phyloP scores from a whole-genome alignment of 2,329 filamentous ascomycete species.

The Nemania sp. region DNA sequence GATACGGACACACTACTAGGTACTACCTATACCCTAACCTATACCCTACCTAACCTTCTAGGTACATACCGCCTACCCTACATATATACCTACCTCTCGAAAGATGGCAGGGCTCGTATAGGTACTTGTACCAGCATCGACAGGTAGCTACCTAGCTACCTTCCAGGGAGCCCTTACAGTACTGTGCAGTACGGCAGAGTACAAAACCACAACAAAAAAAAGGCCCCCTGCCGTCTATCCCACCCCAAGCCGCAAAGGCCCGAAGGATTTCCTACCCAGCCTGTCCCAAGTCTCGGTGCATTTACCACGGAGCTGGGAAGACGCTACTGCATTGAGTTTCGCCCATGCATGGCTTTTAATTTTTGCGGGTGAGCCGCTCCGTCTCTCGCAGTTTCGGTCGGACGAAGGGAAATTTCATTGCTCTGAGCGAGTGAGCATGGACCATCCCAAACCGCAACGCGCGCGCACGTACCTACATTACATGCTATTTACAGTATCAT shows the following conservation, averaged over 20 bases:
- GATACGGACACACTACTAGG: not conserved
- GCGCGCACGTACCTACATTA: not conserved
- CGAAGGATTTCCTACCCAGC: slow-evolving; percentile 33
- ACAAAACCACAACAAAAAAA: not conserved
- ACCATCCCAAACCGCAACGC: not conserved
- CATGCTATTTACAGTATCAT: not conserved
- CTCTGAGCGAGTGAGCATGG: not conserved
- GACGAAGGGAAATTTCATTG: not conserved
- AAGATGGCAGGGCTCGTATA: not conserved
- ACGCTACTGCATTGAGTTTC: slow-evolving; percentile 29
- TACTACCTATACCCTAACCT: not conserved
- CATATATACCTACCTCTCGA: too few relatives aligned
- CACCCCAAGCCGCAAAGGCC: slow-evolving; percentile 15
- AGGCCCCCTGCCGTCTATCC: slow-evolving; percentile 12
- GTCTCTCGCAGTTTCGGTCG: not conserved
- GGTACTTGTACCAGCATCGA: not conserved
- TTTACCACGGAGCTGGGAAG: slow-evolving; percentile 36
- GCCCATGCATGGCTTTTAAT: slow-evolving; percentile 11
- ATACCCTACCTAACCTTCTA: not conserved
- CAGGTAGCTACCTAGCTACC: not conserved
- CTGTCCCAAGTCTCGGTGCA: slow-evolving; percentile 13
- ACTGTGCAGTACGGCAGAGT: not conserved
- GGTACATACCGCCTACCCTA: too few relatives aligned
- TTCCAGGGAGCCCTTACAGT: not conserved
- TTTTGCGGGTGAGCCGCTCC: slow-evolving; percentile 7